A percentile compares a stretch with the other conserved stretches of the same genome.
Evolutionary conservation across 768 basidiomycete species (phyloP).

Genomic region (Dacryopinax primogenitus): DNA sequence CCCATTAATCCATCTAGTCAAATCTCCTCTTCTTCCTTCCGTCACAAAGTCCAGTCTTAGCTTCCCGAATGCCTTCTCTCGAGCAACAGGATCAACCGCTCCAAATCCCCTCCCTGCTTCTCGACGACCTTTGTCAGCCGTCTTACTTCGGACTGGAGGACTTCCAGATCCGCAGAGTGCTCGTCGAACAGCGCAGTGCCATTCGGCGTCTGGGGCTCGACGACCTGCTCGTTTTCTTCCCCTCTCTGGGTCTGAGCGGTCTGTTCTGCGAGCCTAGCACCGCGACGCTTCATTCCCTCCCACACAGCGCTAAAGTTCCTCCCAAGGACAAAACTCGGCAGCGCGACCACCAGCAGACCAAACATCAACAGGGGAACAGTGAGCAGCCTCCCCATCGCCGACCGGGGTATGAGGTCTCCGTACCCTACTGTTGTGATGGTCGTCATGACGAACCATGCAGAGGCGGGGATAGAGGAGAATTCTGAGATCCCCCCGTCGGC

Average conservation of each 20-base stretch:
- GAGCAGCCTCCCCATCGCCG: constrained; percentile 72
- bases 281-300: constrained; percentile 49
- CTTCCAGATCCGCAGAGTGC: neutral
- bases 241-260: neutral
- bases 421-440: constrained; percentile 86
- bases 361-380: constrained; percentile 79
- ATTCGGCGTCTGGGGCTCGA: neutral
- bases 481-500: constrained; percentile 49
- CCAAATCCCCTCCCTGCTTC: constrained; percentile 24
- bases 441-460: constrained; percentile 54
- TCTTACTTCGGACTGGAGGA: neutral
- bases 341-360: constrained; percentile 75
- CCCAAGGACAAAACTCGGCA: constrained; percentile 84
- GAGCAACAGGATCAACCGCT: constrained; percentile 18
- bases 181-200: neutral
- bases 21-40: neutral
- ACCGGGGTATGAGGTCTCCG: constrained; percentile 81
- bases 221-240: neutral
- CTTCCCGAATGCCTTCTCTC: neutral
- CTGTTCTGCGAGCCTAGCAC: neutral
- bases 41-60: neutral
- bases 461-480: constrained; percentile 42
- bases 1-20: neutral
- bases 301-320: constrained; percentile 84
- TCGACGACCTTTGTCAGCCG: constrained; percentile 24